A percentile compares a stretch with the other conserved stretches of the same genome.
Conservation (phyloP, 192 early-diverging fungal species). For the Coemansia sp. region DNA sequence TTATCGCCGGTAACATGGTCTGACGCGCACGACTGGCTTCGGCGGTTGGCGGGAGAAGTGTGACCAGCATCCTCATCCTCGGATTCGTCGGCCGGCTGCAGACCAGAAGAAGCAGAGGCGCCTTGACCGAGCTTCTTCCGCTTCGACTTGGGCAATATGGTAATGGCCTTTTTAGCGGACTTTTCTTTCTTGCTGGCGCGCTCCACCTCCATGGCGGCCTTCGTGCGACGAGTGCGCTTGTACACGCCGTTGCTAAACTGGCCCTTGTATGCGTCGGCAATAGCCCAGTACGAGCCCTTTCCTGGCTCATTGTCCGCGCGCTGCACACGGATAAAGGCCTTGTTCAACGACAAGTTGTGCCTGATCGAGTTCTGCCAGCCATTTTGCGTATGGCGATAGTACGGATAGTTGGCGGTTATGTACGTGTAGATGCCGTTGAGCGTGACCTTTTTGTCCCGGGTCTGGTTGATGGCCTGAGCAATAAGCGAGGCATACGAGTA, state of each 20-base stretch:
- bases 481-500: constrained; percentile 90
- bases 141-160: not conserved
- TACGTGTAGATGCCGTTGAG: constrained; percentile 91
- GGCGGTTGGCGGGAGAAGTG: not conserved
- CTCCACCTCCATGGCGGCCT: constrained; percentile 55
- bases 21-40: constrained; percentile 10
- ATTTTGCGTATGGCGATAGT: constrained; percentile 81
- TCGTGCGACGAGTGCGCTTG: constrained; percentile 63
- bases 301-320: constrained; percentile 84
- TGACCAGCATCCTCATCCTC: not conserved
- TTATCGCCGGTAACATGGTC: constrained; percentile 31
- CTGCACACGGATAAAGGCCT: constrained; percentile 88
- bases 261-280: constrained; percentile 69
- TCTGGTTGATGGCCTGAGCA: constrained; percentile 86
- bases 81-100: not conserved
- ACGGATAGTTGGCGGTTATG: constrained; percentile 81
- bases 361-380: constrained; percentile 99
- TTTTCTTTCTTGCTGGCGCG: constrained; percentile 24
- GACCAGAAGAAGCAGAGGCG: not conserved
- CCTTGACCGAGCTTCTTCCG: constrained; percentile 1
- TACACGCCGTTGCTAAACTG: constrained; percentile 76
- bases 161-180: not conserved
- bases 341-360: constrained; percentile 96
- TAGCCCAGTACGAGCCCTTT: constrained; percentile 95
- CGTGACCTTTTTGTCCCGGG: constrained; percentile 69